Evolutionary conservation across 2,329 filamentous ascomycete genomes (phyloP), one percentile per base, ranked within the genome.

Genomic region (Trematosphaeria pertusa): DNA sequence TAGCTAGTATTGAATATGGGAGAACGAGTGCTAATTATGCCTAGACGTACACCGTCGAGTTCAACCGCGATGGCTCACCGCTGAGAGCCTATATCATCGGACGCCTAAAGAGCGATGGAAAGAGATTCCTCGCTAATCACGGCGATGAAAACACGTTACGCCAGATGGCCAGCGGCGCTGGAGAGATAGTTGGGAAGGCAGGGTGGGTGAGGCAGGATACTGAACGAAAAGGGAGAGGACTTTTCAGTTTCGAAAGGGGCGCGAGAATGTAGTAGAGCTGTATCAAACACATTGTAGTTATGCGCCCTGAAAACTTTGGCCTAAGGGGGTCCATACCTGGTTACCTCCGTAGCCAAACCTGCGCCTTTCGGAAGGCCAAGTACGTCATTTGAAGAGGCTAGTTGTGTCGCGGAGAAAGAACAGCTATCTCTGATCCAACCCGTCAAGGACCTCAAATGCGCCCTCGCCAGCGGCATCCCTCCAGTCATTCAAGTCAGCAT

Each of bases 1-100:
- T n/a, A n/a, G n/a, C n/a, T n/a, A n/a, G n/a, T n/a, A n/a, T n/a
- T n/a, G n/a, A n/a, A 17, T 11, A 6, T 18, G 24, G 2, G 20
- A 20, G 12, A 18, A 4, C 18, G 22, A 26, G 35, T 14, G 32
- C 52, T 58, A 34, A 54, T 31, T 0, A 20, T 19, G 6, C 11
- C 22, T 26, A 84, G 79, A 85, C 83, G 8, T 86, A 85, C 44
- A 86, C 83, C 0, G 79, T 85, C 1, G 78, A 84, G 39, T 86
- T 79, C 58, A 68, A 71, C 19, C 75, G 82, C 3, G 73, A 80
- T 43, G 80, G 80, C 3, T 71, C 59, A 1, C 81, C 82, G 0
- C 43, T 67, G 11, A 62, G 64, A 21, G 83, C 77, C 1, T 75
- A 78, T 59, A 67, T 86, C 2, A 71, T 86, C 0, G 83, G 82